Conservation (phyloP, 129 eudicot genomes). For the Apium graveolens region DNA sequence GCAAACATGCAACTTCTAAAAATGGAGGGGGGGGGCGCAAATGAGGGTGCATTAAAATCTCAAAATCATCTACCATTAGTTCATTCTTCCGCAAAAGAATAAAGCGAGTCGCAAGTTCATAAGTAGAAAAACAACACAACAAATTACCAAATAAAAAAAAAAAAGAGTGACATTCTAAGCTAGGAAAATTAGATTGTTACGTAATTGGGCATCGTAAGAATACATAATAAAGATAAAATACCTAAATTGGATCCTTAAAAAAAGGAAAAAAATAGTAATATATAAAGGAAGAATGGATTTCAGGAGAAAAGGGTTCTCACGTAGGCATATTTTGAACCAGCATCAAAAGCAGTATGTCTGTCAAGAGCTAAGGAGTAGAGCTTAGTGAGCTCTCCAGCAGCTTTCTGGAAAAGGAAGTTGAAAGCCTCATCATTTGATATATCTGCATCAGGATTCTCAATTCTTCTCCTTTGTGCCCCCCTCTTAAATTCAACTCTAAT, state of each 20-base stretch:
- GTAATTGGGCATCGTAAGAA: neutral
- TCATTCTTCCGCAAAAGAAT: neutral
- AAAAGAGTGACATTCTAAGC: neutral
- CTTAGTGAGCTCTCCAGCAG: constrained; percentile 7
- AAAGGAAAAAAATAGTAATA: too few relatives aligned
- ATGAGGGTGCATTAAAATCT: neutral
- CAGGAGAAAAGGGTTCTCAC: neutral
- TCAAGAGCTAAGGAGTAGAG: constrained; percentile 1
- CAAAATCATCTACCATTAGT: neutral
- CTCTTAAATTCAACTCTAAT: neutral
- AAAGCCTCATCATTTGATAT: neutral
- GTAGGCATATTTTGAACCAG: neutral
- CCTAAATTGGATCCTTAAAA: too few relatives aligned
- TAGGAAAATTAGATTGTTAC: neutral
- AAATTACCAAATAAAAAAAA: too few relatives aligned
- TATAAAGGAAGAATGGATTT: neutral
- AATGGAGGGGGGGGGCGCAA: neutral
- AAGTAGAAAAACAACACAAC: neutral
- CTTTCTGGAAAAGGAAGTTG: neutral
- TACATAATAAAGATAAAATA: too few relatives aligned
- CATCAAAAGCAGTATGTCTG: neutral
- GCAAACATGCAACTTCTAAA: neutral
- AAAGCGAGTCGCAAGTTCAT: neutral
- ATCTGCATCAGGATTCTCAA: neutral
- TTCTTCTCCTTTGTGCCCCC: constrained; percentile 1